phyloP scores from a whole-genome alignment of 139 green algal genomes.

The Pleodorina starrii region DNA sequence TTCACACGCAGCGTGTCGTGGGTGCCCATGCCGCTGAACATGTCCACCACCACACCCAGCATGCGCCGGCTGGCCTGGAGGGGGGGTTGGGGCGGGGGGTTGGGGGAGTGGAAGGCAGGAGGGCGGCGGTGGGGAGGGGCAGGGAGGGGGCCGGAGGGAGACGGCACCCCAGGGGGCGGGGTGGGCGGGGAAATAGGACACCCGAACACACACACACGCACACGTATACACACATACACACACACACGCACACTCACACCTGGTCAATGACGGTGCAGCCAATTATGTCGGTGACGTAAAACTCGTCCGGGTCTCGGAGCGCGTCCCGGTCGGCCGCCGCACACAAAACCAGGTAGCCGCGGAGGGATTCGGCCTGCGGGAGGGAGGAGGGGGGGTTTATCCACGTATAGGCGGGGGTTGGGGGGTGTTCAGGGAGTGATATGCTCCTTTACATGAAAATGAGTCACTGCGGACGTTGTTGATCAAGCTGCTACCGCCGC shows the following conservation, averaged over 20 bases:
- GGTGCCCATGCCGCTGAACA: constrained; percentile 60
- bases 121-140: background rate
- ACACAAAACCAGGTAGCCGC: background rate
- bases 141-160: background rate
- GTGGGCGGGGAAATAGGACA: background rate
- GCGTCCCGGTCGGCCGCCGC: constrained; percentile 2
- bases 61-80: constrained; percentile 18
- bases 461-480: no score
- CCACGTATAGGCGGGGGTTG: no score
- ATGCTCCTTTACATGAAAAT: no score
- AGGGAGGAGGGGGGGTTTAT: no score
- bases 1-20: constrained; percentile 60
- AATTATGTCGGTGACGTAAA: constrained; percentile 61
- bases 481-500: no score
- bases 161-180: no score
- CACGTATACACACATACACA: background rate
- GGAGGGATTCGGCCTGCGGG: constrained; percentile 56
- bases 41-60: constrained; percentile 58
- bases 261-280: constrained; percentile 45
- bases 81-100: background rate
- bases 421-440: no score
- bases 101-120: background rate
- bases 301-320: constrained; percentile 59
- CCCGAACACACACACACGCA: background rate
- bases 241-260: constrained; percentile 4